phyloP scores from a whole-genome alignment of 176 grass and related monocot genomes.

The Carex littledalei region DNA sequence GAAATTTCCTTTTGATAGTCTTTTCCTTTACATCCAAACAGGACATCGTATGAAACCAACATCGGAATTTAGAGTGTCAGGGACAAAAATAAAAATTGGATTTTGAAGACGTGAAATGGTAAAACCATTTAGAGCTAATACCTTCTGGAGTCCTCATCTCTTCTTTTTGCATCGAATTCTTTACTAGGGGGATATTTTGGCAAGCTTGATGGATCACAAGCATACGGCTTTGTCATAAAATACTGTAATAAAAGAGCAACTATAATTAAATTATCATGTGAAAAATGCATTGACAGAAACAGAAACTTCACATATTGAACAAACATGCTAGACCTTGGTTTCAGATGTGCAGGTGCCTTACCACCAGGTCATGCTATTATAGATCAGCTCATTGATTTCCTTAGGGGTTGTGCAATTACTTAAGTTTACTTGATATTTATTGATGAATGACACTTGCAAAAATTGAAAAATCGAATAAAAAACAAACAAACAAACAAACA shows the following conservation, averaged over 20 bases:
- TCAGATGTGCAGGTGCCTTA: neutral
- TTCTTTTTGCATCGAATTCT: slow-evolving; percentile 93
- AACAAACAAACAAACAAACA: neutral
- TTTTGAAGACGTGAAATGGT: neutral
- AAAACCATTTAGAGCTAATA: slow-evolving; percentile 12
- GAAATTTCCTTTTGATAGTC: neutral
- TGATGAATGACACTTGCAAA: neutral
- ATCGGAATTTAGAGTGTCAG: neutral
- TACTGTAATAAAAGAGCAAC: slow-evolving; percentile 46
- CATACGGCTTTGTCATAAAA: slow-evolving; percentile 83
- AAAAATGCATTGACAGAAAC: neutral
- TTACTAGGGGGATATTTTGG: slow-evolving; percentile 89
- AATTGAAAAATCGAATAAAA: neutral
- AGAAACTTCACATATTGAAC: neutral
- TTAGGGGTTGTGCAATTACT: neutral
- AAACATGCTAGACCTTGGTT: neutral
- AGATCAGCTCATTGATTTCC: neutral
- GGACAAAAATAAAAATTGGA: slow-evolving; percentile 3
- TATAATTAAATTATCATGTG: neutral
- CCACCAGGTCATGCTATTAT: neutral
- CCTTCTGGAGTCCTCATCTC: slow-evolving; percentile 86
- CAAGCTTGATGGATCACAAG: slow-evolving; percentile 88
- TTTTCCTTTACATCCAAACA: neutral
- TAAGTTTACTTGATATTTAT: neutral
- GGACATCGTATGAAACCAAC: neutral